Evolutionary conservation across 805 yeast genomes (phyloP), one percentile per base, ranked within the genome.

Genomic region (Metschnikowia cerradonensis): DNA sequence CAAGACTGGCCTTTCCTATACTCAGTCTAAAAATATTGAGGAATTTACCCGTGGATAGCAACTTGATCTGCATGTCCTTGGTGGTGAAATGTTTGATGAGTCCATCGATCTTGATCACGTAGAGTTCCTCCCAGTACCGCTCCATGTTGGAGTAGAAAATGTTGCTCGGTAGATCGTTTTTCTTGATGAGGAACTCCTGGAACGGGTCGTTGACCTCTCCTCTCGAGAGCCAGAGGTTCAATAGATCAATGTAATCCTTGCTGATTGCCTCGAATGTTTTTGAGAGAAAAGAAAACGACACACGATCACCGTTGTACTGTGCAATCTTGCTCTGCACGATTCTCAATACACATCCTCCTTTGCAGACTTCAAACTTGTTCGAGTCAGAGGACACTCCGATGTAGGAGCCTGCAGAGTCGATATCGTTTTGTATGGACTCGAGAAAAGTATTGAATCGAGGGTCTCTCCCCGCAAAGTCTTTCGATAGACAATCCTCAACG

Each of bases 41-140:
- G 58, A 84, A 84, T 66, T 90, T 91, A 1, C 99, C 99, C 0
- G 97, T 88, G 46, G 83, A 72, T 22, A 92, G 70, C 0, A 92
- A 76, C 65, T 86, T 85, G 45, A 77, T 75, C 56, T 86, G 86
- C 6, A 83, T 63, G 2, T 75, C 78, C 23, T 70, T 72, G 36
- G 73, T 67, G 6, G 73, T 67, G 52, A 92, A 81, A 55, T 84
- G 90, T 49, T 78, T 76, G 4, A 92, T 82, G 35, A 90, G 60
- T 0, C 92, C 95, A 60, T 88, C 95, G 45, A 78, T 78, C 45
- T 91, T 76, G 15, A 90, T 75, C 5, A 87, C 78, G 64, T 80
- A 94, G 52, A 88, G 82, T 47, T 85, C 84, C 41, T 83, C 81
- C 91, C 92, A 88, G 56, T 82, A 79, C 45, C 81, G 77, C 53